Evolutionary conservation across 176 grass and related monocot species (phyloP).

Genomic region (barley (Hordeum vulgare)): MorexV3_pseudomolecules_assembly NC_058521.1:50721804-50722303

Average conservation of each 20-base stretch:
- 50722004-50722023: conserved; percentile 82
- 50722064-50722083: conserved; percentile 73
- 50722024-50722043: conserved; percentile 60
- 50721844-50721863: conserved; percentile 66
- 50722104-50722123: conserved; percentile 22
- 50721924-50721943: conserved; percentile 6
- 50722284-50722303: conserved; percentile 11
- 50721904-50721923: conserved; percentile 29
- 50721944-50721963: conserved; percentile 26
- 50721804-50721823: conserved; percentile 44
- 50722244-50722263: conserved; percentile 30
- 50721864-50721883: conserved; percentile 90
- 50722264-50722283: not conserved
- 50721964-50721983: conserved; percentile 55
- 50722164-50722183: not conserved
- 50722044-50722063: conserved; percentile 59
- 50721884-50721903: conserved; percentile 59
- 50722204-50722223: conserved; percentile 83
- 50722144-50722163: not conserved
- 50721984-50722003: conserved; percentile 59
- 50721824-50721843: conserved; percentile 37
- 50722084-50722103: conserved; percentile 23
- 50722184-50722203: not conserved
- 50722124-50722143: not conserved
- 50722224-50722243: conserved; percentile 87